Evolutionary conservation across 2,329 filamentous ascomycete genomes (phyloP).

Genomic region (Mycogone perniciosa): DNA sequence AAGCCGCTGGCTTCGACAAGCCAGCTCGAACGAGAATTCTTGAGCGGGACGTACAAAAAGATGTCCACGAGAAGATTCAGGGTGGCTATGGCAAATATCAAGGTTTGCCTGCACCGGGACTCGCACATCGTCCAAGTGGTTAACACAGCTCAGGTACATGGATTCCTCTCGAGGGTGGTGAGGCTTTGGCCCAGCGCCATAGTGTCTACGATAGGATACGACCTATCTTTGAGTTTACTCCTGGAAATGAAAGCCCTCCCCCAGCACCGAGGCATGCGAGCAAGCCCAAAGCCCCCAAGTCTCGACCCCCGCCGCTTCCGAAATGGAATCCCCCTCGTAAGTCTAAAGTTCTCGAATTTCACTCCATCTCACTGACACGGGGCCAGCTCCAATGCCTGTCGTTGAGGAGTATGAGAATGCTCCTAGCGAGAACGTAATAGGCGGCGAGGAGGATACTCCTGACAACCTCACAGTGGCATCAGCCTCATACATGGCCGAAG

Average conservation of each 20-base stretch:
- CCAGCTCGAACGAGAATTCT: conserved; percentile 90
- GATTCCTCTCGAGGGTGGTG: conserved; percentile 81
- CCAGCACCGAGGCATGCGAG: conserved; percentile 89
- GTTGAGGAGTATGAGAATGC: conserved; percentile 57
- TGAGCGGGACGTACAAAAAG: conserved; percentile 94
- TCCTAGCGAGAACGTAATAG: conserved; percentile 49
- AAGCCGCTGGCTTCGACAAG: conserved; percentile 95
- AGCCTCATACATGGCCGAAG: conserved; percentile 78
- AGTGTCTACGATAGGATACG: conserved; percentile 75
- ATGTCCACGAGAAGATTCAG: conserved; percentile 94
- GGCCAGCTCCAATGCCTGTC: conserved; percentile 19
- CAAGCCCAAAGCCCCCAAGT: conserved; percentile 71
- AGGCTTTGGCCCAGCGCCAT: conserved; percentile 78
- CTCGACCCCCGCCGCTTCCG: conserved; percentile 40
- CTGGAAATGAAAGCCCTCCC: conserved; percentile 81
- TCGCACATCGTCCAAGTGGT: not conserved
- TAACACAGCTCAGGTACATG: conserved; percentile 64
- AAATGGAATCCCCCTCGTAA: conserved; percentile 41
- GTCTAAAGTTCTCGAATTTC: conserved; percentile 1
- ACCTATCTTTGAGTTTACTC: conserved; percentile 82
- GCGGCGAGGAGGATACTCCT: conserved; percentile 67
- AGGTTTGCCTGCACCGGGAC: conserved; percentile 42
- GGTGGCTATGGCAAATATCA: conserved; percentile 99
- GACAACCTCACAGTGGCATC: conserved; percentile 80
- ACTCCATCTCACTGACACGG: conserved; percentile 16